A percentile compares a stretch with the other conserved stretches of the same genome.
Evolutionary conservation across 208 protist species (phyloP).

Genomic region (Trypanosoma vivax): DNA sequence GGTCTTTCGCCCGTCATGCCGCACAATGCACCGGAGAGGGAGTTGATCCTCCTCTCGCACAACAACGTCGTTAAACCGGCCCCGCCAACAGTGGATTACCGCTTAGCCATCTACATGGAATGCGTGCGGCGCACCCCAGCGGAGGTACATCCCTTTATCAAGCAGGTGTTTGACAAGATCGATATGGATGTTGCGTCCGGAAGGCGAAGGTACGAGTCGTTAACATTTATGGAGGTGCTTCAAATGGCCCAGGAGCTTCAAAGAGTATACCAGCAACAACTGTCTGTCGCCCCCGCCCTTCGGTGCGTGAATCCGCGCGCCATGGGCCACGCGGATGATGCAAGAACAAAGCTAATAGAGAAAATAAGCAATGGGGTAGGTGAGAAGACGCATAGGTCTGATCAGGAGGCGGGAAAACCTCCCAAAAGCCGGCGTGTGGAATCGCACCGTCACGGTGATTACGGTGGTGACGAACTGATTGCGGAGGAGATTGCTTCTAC

Average conservation of each 20-base stretch:
- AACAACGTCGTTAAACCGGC: background rate
- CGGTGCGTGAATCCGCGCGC: no score
- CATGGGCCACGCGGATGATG: no score
- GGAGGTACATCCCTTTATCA: constrained; percentile 48
- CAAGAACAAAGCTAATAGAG: background rate
- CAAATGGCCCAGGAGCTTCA: constrained; percentile 52
- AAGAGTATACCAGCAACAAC: background rate
- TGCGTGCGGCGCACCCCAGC: constrained; percentile 37
- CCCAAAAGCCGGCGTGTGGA: constrained; percentile 9
- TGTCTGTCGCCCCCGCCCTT: no score
- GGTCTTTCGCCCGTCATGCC: constrained; percentile 64
- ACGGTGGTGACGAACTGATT: background rate
- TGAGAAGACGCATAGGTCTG: background rate
- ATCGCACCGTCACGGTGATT: background rate
- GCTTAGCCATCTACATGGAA: constrained; percentile 34
- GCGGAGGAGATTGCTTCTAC: constrained; percentile 2
- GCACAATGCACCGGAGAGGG: constrained; percentile 23
- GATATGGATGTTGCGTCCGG: constrained; percentile 52
- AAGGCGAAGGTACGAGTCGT: constrained; percentile 40
- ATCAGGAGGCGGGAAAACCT: background rate
- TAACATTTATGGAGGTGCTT: constrained; percentile 65
- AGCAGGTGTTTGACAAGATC: constrained; percentile 50
- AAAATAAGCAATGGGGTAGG: background rate
- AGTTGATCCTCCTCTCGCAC: constrained; percentile 19
- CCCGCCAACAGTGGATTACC: constrained; percentile 6